phyloP scores from a whole-genome alignment of 805 yeast species.

The Candida silvicultrix region DNA sequence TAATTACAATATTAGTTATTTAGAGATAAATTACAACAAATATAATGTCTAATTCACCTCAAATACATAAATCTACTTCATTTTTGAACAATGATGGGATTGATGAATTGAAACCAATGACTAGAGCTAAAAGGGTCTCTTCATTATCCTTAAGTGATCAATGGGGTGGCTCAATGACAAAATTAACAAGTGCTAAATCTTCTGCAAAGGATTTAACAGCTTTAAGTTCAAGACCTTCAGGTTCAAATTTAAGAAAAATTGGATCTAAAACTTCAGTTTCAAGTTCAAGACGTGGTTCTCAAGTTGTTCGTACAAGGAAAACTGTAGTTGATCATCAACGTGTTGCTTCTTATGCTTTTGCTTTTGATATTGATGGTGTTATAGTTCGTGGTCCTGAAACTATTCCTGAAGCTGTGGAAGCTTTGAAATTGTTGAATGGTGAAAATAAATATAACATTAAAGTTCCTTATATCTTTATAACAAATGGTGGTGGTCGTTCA shows the following conservation, averaged over 20 bases:
- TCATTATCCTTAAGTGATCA: slow-evolving; percentile 68
- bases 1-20: too few relatives aligned
- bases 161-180: slow-evolving; percentile 31
- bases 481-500: slow-evolving; percentile 90
- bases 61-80: slow-evolving; percentile 30
- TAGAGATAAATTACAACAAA: too few relatives aligned
- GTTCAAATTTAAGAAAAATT: slow-evolving; percentile 4
- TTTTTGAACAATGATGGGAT: slow-evolving; percentile 70
- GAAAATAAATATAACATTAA: slow-evolving; percentile 69
- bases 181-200: too few relatives aligned
- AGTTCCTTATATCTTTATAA: slow-evolving; percentile 80
- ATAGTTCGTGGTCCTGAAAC: slow-evolving; percentile 80
- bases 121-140: slow-evolving; percentile 57
- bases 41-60: neutral
- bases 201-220: too few relatives aligned
- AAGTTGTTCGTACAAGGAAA: slow-evolving; percentile 33
- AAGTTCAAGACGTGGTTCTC: slow-evolving; percentile 18
- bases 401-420: slow-evolving; percentile 73
- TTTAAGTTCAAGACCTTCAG: slow-evolving; percentile 15
- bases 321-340: slow-evolving; percentile 59
- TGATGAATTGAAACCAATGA: slow-evolving; percentile 56
- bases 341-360: slow-evolving; percentile 81
- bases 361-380: slow-evolving; percentile 92
- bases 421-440: slow-evolving; percentile 68
- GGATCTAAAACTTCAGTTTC: neutral